Evolutionary conservation across 192 early-diverging fungal genomes (phyloP), one percentile per base, ranked within the genome.

Genomic region (Gamsiella multidivaricata): DNA sequence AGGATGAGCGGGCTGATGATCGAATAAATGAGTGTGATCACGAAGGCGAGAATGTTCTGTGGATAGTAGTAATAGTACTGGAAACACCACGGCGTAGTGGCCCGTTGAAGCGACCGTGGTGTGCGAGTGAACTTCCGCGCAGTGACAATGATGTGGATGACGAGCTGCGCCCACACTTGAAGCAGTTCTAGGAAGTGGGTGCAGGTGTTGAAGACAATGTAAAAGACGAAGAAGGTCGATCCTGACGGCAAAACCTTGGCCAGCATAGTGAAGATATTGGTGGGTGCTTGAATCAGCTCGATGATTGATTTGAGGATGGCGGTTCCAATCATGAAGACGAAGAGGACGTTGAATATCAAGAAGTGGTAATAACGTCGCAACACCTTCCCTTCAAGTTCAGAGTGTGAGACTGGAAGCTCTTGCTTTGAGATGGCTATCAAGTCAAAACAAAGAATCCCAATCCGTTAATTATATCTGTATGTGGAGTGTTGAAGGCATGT

Each of bases 11-110:
- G 89, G 37, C 83, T 79, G n/a, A 89, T 85, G 41, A 86, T 74
- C 5, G 87, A 86, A 56, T 90, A 91, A 3, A 85, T 87, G 22
- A 88, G 31, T 7, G 83, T 81, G 52, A 91, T 89, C 3, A 91
- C 87, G n/a, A 91, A 56, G 18, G 89, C 70, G 20, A 91, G 65
- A 25, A 89, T 87, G 41, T 88, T 87, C 46, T 82, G 83, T 17
- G 87, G 87, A 33, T 88, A 86, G 31, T 90, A 90, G 60, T 88
- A 90, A 49, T 86, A 90, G 51, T 73, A 90, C 39, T 85, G 87
- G 42, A 90, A 90, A 4, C 79, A 68, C 87, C 85, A 87, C 2
- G 88, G 88, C 5, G 58, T 49, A 0, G 83, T 85, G 3, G 71
- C 66, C 2, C 80, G 67, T 46, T 81, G 73, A 6, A 87, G 79